Conservation (phyloP, 306 rosid species). For the Lathyrus aphaca region DNA sequence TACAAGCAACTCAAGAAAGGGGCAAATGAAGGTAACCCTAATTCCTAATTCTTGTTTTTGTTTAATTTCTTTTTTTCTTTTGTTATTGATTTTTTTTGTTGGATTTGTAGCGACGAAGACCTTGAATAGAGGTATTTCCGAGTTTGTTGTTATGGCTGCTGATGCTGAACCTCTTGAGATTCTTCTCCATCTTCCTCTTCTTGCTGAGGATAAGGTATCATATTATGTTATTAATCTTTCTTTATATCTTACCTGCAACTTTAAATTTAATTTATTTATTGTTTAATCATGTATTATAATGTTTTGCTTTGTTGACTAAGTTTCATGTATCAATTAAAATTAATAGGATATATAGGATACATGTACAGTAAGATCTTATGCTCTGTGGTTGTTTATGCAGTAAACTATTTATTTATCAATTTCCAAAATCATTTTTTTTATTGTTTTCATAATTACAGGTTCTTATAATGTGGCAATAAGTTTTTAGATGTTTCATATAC, state of each 20-base stretch:
- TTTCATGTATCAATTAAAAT: not conserved
- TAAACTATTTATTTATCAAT: not conserved
- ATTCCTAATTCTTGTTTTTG: not conserved
- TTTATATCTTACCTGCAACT: not conserved
- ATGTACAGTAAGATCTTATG: not conserved
- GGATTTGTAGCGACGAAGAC: constrained; percentile 77
- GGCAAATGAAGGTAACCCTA: constrained; percentile 79
- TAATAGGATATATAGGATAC: not conserved
- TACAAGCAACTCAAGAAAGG: constrained; percentile 95
- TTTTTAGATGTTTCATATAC: not conserved
- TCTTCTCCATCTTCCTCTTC: constrained; percentile 84
- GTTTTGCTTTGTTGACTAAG: not conserved
- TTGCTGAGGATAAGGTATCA: constrained; percentile 87
- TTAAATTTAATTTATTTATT: not conserved
- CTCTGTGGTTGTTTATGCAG: not conserved
- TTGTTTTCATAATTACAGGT: not conserved
- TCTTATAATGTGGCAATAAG: not conserved
- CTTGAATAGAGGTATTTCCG: constrained; percentile 83
- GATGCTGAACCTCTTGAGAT: constrained; percentile 92
- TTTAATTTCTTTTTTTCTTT: not conserved
- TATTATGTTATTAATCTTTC: not conserved
- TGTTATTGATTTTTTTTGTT: not conserved
- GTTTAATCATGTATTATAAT: not conserved
- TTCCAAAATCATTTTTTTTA: not conserved
- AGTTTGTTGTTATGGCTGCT: constrained; percentile 89